Conservation (phyloP, 2,329 filamentous ascomycete genomes). For the Parafenestella ontariensis region DNA sequence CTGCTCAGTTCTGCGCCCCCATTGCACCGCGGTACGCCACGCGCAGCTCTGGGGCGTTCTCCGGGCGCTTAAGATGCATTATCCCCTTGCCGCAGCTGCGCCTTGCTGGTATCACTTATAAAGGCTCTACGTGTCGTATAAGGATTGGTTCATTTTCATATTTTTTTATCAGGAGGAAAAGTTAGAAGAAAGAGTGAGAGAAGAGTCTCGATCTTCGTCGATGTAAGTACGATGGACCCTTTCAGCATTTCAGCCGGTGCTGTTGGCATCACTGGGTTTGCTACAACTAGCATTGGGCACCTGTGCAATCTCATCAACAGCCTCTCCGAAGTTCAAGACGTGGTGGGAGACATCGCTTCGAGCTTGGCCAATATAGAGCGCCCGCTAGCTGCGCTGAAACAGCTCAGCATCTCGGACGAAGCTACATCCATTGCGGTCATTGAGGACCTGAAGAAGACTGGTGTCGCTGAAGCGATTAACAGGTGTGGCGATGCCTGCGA, state of each 20-base stretch:
- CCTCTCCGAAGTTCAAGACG: conserved; percentile 16
- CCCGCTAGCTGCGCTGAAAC: conserved; percentile 14
- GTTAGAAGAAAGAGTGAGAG: too few relatives aligned
- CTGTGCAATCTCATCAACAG: conserved; percentile 9
- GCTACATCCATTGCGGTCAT: conserved; percentile 4
- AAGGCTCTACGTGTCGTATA: too few relatives aligned
- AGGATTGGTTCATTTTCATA: too few relatives aligned
- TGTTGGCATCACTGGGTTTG: conserved; percentile 10
- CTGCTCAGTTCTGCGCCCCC: too few relatives aligned
- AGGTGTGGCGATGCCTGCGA: conserved; percentile 13
- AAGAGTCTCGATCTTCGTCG: too few relatives aligned
- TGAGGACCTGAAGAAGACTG: conserved; percentile 15
- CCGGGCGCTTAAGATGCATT: too few relatives aligned
- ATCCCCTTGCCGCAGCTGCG: too few relatives aligned
- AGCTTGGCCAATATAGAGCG: conserved; percentile 13
- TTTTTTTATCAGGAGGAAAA: too few relatives aligned
- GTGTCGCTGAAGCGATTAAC: conserved; percentile 20
- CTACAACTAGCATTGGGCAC: conserved; percentile 11
- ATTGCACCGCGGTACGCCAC: too few relatives aligned
- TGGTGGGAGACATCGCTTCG: conserved; percentile 11
- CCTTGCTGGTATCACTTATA: too few relatives aligned
- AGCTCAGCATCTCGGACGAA: conserved; percentile 9
- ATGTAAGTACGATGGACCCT: neutral
- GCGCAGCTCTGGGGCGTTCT: too few relatives aligned
- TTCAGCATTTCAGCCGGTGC: neutral